phyloP scores from a whole-genome alignment of 2,329 filamentous ascomycete genomes.

The Elsinoe perseae region DNA sequence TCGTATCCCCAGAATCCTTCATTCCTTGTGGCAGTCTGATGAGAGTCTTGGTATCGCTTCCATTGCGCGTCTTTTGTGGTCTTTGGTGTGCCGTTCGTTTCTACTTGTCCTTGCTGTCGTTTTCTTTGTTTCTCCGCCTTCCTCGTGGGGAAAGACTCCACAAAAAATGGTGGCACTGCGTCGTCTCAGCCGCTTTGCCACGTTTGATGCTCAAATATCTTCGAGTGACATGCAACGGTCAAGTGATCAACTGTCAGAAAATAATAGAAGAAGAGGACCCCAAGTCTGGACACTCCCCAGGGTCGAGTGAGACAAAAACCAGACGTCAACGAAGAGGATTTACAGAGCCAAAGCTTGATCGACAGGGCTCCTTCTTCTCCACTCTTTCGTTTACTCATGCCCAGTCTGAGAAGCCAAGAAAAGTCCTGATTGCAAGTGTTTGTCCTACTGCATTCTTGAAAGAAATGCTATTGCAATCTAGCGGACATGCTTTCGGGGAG shows the following conservation, averaged over 20 bases:
- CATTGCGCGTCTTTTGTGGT: slow-evolving; percentile 5
- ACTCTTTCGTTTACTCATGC: neutral
- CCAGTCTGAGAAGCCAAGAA: neutral
- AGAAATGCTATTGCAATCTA: too few species aligned
- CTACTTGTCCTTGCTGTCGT: neutral
- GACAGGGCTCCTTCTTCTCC: slow-evolving; percentile 2
- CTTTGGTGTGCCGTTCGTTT: neutral
- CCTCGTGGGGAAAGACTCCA: neutral
- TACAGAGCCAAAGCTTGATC: slow-evolving; percentile 9
- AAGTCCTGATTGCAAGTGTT: too few species aligned
- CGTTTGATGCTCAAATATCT: neutral
- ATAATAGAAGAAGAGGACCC: too few species aligned
- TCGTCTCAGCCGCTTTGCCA: neutral
- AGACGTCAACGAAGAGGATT: slow-evolving; percentile 8
- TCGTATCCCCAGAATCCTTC: neutral
- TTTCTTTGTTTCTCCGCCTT: neutral
- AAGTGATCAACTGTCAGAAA: too few species aligned
- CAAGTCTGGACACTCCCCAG: too few species aligned
- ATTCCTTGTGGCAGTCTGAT: neutral
- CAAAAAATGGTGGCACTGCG: neutral
- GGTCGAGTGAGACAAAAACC: neutral
- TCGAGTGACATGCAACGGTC: too few species aligned
- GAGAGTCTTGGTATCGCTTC: neutral
- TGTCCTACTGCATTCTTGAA: too few species aligned
- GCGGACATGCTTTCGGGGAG: too few species aligned